Conservation (phyloP, 495 filamentous ascomycete species). For the Melanomma pulvis-pyrius region DNA sequence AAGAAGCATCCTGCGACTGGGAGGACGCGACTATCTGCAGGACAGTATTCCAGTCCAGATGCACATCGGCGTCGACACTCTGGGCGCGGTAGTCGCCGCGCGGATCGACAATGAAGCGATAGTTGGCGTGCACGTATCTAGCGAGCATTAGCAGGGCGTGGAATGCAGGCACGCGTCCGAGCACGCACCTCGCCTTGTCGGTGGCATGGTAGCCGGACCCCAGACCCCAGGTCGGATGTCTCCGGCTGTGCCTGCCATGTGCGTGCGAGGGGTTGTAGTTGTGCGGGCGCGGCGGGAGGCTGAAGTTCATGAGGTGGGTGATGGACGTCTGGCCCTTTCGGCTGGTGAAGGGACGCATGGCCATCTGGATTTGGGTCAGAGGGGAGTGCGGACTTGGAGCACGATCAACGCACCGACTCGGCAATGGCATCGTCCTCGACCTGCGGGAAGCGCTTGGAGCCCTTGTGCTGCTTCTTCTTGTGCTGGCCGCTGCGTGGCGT, state of each 20-base stretch:
- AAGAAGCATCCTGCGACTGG: conserved; percentile 82
- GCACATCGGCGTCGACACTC: conserved; percentile 82
- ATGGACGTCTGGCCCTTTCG: conserved; percentile 94
- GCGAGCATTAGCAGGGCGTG: background rate
- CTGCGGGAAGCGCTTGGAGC: conserved; percentile 57
- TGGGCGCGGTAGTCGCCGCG: conserved; percentile 76
- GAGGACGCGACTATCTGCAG: conserved; percentile 89
- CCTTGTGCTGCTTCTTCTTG: conserved; percentile 72
- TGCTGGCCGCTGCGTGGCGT: conserved; percentile 72
- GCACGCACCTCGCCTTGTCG: conserved; percentile 78
- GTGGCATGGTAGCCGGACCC: conserved; percentile 89
- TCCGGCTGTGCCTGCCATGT: conserved; percentile 56
- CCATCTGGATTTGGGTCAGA: conserved; percentile 56
- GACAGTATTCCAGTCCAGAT: conserved; percentile 87
- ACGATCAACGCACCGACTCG: conserved; percentile 63
- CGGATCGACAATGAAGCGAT: conserved; percentile 92
- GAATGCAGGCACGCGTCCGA: background rate
- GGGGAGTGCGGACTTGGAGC: background rate
- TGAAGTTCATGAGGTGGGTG: conserved; percentile 93
- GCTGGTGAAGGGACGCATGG: conserved; percentile 80
- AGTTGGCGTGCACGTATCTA: conserved; percentile 95
- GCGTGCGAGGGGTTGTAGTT: conserved; percentile 57
- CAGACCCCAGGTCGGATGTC: conserved; percentile 79
- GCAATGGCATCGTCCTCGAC: conserved; percentile 81
- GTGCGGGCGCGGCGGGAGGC: conserved; percentile 74